Percentiles rank a stretch among this genome's conserved stretches.
These are phyloP conservation scores for Podospora pseudopauciseta DNA, from an alignment of 495 filamentous ascomycete genomes.

Conservation along the genomic window DNA sequence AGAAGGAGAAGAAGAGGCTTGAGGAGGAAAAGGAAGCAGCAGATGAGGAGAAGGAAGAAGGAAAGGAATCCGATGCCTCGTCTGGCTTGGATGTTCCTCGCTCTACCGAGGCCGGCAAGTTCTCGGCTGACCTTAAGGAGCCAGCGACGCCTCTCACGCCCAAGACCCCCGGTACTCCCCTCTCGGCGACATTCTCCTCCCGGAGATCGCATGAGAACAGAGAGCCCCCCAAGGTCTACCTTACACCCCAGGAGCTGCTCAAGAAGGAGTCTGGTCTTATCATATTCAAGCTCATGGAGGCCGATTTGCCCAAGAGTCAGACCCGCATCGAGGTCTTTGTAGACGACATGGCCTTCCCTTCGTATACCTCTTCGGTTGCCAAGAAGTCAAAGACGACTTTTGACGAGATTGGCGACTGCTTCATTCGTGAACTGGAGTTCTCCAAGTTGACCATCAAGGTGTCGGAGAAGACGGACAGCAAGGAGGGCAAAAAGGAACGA, in stretches of 20 bases:
- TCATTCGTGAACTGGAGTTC: constrained; percentile 93
- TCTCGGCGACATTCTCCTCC: constrained; percentile 29
- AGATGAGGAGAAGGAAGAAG: constrained; percentile 25
- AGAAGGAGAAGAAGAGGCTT: constrained; percentile 42
- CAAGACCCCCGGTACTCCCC: constrained; percentile 28
- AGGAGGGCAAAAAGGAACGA: constrained; percentile 66
- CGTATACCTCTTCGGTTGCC: constrained; percentile 75
- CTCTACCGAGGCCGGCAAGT: constrained; percentile 38
- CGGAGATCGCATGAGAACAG: constrained; percentile 57
- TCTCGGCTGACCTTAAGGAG: constrained; percentile 27
- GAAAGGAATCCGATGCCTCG: constrained; percentile 3
- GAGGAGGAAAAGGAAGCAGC: constrained; percentile 32
- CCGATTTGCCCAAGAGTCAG: constrained; percentile 69
- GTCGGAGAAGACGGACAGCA: constrained; percentile 68
- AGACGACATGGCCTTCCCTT: constrained; percentile 91
- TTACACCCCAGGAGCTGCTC: constrained; percentile 72
- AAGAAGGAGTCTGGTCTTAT: constrained; percentile 88
- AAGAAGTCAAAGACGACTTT: constrained; percentile 63
- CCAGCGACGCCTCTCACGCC: constrained; percentile 35
- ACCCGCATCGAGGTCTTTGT: constrained; percentile 84
- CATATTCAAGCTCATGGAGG: constrained; percentile 91
- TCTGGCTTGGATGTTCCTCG: constrained; percentile 34
- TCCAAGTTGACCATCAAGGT: constrained; percentile 88
- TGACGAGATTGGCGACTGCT: constrained; percentile 89
- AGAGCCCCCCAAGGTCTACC: constrained; percentile 67